Base-by-base conservation (phyloP, 768 basidiomycete species). In the Lactarius deliciosus region DNA sequence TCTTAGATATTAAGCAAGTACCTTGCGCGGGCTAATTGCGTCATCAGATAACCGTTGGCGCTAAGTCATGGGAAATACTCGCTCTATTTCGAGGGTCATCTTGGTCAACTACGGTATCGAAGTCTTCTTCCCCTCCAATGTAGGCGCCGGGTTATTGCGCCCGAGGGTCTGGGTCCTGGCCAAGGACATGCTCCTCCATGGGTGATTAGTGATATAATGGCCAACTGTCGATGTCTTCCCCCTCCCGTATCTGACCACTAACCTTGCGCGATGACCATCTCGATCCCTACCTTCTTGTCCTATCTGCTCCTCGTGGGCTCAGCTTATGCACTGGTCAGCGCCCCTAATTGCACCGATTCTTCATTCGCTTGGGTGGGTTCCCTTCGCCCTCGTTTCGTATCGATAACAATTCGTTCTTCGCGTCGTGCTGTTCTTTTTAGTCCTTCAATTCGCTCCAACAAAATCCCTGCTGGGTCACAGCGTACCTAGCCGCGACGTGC, bases 381-480 rank as follows among this genome's bases (percentile, higher is more conserved):
- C 40, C 16, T 32, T 40, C 38, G 43, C 47, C n/a, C n/a, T 50
- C 22, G 22, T 5, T 45, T 54, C 7, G 13, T 63, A 30, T 20
- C 16, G 38, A 36, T 53, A 28, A 61, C 43, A n/a, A n/a, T n/a
- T n/a, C n/a, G n/a, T n/a, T n/a, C n/a, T n/a, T n/a, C n/a, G 6
- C 56, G 22, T 1, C 22, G 58, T 40, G 10, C 4, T n/a, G 36
- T 0, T 13, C 3, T 20, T 22, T 15, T 20, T 36, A 69, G 69
- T 34, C 66, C 3, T 57, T 22, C 40, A 69, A 69, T 30, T 68
- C 66, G 3, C 63, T 69, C 10, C 18, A 22, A 2, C 66, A 69
- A 28, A 58, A n/a, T 45, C 66, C 69, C 34, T 69, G 69, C 53
- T 18, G 18, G 10, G 43, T 69, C 0, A 41, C 20, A 18, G 61